A percentile compares a stretch with the other conserved stretches of the same genome.
These are phyloP conservation scores for Penicillium sp. DNA, from an alignment of 2,329 filamentous ascomycete genomes.

Conservation along the genomic window DNA sequence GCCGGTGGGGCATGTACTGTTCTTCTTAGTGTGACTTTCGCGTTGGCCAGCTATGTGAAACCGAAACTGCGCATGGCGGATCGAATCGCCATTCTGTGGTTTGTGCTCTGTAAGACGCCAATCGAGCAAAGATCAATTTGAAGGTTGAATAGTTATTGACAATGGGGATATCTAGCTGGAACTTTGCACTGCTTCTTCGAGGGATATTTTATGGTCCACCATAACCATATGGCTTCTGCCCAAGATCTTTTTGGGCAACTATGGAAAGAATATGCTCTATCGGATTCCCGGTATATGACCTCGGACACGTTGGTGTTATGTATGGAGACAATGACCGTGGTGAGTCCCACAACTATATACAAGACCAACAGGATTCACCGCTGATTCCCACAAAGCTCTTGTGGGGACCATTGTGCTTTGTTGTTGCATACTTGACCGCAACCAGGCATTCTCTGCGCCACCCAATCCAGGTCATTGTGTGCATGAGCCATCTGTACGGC, in stretches of 20 bases:
- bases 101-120: slow-evolving; percentile 55
- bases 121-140: neutral
- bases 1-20: slow-evolving; percentile 51
- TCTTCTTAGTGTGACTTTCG: slow-evolving; percentile 51
- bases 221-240: slow-evolving; percentile 54
- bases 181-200: slow-evolving; percentile 71
- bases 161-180: slow-evolving; percentile 32
- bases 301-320: slow-evolving; percentile 77
- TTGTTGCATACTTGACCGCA: slow-evolving; percentile 49
- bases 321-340: slow-evolving; percentile 72
- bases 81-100: slow-evolving; percentile 60
- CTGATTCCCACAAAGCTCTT: slow-evolving; percentile 35
- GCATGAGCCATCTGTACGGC: slow-evolving; percentile 56
- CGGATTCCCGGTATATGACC: slow-evolving; percentile 77
- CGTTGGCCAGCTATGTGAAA: slow-evolving; percentile 46
- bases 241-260: slow-evolving; percentile 72
- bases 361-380: neutral
- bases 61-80: slow-evolving; percentile 49
- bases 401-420: slow-evolving; percentile 56
- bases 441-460: slow-evolving; percentile 49
- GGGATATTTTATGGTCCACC: slow-evolving; percentile 70
- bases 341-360: slow-evolving; percentile 37
- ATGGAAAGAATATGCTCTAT: slow-evolving; percentile 86
- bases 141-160: neutral
- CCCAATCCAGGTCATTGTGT: slow-evolving; percentile 53